These are phyloP conservation scores for Bryoerythrophyllum caledonicum DNA, from an alignment of 225 moss, liverwort and hornwort genomes.

Conservation along the genomic window DNA sequence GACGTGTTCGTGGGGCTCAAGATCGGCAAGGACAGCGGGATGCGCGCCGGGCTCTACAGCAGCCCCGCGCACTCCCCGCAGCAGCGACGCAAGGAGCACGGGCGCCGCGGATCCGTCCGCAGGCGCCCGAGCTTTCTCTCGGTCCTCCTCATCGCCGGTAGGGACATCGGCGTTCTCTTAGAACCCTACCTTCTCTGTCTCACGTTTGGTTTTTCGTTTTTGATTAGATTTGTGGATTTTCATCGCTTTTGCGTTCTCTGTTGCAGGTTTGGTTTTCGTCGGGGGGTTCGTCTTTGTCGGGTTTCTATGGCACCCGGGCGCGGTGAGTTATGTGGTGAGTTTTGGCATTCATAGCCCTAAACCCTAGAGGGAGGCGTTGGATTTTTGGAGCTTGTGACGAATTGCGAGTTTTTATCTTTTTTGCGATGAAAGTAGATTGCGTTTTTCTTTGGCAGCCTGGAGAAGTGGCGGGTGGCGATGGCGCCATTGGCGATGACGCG, in stretches of 20 bases:
- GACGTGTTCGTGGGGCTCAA: slow-evolving; percentile 53
- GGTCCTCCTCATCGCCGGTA: slow-evolving; percentile 24
- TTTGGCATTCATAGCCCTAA: not conserved
- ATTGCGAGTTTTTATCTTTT: not conserved
- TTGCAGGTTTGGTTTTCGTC: slow-evolving; percentile 33
- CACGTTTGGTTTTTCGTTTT: not conserved
- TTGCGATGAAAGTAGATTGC: not conserved
- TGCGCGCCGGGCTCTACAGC: slow-evolving; percentile 37
- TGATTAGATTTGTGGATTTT: not conserved
- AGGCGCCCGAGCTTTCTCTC: slow-evolving; percentile 22
- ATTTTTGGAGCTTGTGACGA: too few species aligned
- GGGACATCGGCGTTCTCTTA: not conserved
- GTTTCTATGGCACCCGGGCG: slow-evolving; percentile 24
- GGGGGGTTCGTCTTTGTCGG: slow-evolving; percentile 30
- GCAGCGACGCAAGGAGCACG: slow-evolving; percentile 30
- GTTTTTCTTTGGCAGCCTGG: slow-evolving; percentile 15
- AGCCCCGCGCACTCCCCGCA: slow-evolving; percentile 16
- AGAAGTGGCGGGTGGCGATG: slow-evolving; percentile 16
- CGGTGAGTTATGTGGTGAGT: slow-evolving; percentile 25
- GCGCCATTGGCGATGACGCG: slow-evolving; percentile 9
- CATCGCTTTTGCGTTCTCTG: not conserved
- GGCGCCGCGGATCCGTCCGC: slow-evolving; percentile 13
- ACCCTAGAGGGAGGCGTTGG: not conserved
- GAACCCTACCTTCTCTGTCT: too few species aligned
- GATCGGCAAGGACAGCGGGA: slow-evolving; percentile 59